phyloP scores from a whole-genome alignment of 352 stramenopile genomes.

The Pythium oligandrum region DNA sequence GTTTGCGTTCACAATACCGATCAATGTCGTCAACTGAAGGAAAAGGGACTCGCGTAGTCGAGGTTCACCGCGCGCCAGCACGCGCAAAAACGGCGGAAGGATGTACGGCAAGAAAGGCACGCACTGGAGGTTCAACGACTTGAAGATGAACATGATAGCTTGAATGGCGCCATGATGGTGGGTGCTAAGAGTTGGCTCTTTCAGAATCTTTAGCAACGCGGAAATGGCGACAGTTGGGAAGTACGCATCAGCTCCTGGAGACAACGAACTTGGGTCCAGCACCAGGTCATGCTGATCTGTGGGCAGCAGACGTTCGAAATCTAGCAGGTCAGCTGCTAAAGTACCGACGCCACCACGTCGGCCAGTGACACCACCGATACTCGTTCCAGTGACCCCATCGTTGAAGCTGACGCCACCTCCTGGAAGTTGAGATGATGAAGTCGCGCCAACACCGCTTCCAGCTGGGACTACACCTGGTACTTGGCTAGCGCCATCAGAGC shows the following conservation, averaged over 20 bases:
- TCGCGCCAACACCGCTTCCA: background rate
- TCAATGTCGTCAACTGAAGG: slow-evolving; percentile 94
- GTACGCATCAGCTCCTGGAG: slow-evolving; percentile 88
- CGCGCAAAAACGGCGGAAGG: slow-evolving; percentile 95
- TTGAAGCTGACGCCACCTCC: background rate
- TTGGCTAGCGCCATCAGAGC: slow-evolving; percentile 27
- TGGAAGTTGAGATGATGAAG: slow-evolving; percentile 1
- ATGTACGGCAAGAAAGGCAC: slow-evolving; percentile 97
- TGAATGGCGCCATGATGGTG: slow-evolving; percentile 98
- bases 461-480: background rate
- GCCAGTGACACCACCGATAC: slow-evolving; percentile 4
- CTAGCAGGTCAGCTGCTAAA: slow-evolving; percentile 18
- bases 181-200: slow-evolving; percentile 92
- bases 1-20: slow-evolving; percentile 94
- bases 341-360: slow-evolving; percentile 20
- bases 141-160: slow-evolving; percentile 99
- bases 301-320: slow-evolving; percentile 66
- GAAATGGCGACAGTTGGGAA: slow-evolving; percentile 98
- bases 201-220: slow-evolving; percentile 94
- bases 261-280: slow-evolving; percentile 64
- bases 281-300: slow-evolving; percentile 43
- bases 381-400: background rate
- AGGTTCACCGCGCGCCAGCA: slow-evolving; percentile 89
- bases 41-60: slow-evolving; percentile 95
- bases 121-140: slow-evolving; percentile 92